phyloP scores from a whole-genome alignment of 768 basidiomycete genomes.

The Amylocystis lapponica region DNA sequence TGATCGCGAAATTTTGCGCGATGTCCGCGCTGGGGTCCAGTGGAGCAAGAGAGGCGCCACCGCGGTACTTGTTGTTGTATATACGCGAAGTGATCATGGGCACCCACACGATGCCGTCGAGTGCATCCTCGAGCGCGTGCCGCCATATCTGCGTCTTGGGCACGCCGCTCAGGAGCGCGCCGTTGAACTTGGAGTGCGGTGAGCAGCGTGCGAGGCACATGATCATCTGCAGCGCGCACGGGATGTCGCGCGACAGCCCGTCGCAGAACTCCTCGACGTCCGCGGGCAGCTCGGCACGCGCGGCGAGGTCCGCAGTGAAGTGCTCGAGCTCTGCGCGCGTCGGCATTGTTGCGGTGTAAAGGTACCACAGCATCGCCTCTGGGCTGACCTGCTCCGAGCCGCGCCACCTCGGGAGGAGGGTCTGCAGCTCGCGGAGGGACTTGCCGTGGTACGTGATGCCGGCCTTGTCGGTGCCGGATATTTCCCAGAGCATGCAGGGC shows the following conservation, averaged over 20 bases:
- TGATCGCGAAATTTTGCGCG: conserved; percentile 1
- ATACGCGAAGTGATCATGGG: conserved; percentile 1
- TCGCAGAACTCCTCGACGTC: conserved; percentile 2
- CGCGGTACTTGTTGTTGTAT: conserved; percentile 1
- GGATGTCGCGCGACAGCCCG: not conserved
- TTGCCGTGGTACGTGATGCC: conserved; percentile 3
- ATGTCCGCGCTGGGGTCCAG: not conserved
- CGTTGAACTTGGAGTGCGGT: conserved; percentile 1
- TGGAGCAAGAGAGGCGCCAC: not conserved
- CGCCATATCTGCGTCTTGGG: conserved; percentile 1
- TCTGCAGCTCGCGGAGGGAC: conserved; percentile 1
- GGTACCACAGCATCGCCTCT: conserved; percentile 4
- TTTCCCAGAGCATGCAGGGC: conserved; percentile 5
- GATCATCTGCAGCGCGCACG: conserved; percentile 1
- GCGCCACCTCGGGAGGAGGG: conserved; percentile 1
- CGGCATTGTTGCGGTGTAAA: conserved; percentile 1
- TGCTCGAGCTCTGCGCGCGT: not conserved
- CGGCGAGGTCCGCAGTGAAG: conserved; percentile 1
- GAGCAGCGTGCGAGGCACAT: not conserved
- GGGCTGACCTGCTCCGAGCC: conserved; percentile 1
- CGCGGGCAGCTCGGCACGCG: not conserved
- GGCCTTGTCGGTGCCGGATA: not conserved
- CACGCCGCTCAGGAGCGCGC: not conserved
- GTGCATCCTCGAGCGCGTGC: conserved; percentile 3
- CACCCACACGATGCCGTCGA: not conserved